These are phyloP conservation scores for Talaromyces pinophilus DNA, from an alignment of 2,329 filamentous ascomycete species.

Conservation along the genomic window DNA sequence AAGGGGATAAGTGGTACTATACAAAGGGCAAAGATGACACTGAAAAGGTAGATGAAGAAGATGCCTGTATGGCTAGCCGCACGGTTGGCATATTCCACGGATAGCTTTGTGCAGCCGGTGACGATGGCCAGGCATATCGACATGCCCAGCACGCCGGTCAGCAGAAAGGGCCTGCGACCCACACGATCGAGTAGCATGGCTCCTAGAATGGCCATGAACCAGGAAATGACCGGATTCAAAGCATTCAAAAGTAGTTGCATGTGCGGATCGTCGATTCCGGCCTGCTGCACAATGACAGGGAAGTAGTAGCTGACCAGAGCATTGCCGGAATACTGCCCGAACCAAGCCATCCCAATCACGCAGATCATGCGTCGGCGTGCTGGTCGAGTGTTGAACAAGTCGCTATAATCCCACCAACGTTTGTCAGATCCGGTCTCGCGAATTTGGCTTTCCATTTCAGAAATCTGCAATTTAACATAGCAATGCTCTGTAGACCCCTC, in stretches of 20 bases:
- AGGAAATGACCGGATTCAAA: slow-evolving; percentile 19
- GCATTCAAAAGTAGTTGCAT: slow-evolving; percentile 22
- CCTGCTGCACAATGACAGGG: slow-evolving; percentile 21
- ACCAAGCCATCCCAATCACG: slow-evolving; percentile 46
- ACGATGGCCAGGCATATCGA: slow-evolving; percentile 21
- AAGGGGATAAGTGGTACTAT: slow-evolving; percentile 22
- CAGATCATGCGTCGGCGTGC: slow-evolving; percentile 42
- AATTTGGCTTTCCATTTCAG: slow-evolving; percentile 21
- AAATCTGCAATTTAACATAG: slow-evolving; percentile 16
- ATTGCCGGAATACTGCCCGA: slow-evolving; percentile 43
- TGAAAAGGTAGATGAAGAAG: slow-evolving; percentile 47
- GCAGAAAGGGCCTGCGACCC: slow-evolving; percentile 18
- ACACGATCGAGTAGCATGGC: slow-evolving; percentile 20
- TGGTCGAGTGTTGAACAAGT: slow-evolving; percentile 27
- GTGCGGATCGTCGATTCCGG: slow-evolving; percentile 18
- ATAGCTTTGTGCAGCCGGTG: slow-evolving; percentile 21
- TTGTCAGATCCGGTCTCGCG: slow-evolving; percentile 17
- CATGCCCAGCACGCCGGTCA: slow-evolving; percentile 21
- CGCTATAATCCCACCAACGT: slow-evolving; percentile 25
- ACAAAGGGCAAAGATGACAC: slow-evolving; percentile 43
- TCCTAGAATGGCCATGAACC: slow-evolving; percentile 16
- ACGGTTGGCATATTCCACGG: slow-evolving; percentile 11
- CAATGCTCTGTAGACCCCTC: slow-evolving; percentile 5
- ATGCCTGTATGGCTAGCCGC: slow-evolving; percentile 44
- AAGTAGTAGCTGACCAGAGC: slow-evolving; percentile 23